phyloP scores from a whole-genome alignment of 78 protist genomes.

The Isochrysis galbana region DNA sequence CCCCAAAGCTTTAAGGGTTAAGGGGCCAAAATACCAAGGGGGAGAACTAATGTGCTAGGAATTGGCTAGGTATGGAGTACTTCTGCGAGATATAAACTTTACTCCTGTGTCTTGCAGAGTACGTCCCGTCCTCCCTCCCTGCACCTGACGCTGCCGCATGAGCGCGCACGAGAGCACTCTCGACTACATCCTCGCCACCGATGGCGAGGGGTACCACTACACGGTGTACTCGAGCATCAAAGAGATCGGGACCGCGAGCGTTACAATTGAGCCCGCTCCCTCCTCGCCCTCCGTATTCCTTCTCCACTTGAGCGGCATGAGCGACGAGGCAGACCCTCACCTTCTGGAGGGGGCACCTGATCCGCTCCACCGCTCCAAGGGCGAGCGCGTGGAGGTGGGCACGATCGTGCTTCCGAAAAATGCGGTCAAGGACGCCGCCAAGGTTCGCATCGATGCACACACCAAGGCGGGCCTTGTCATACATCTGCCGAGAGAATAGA shows the following conservation, averaged over 20 bases:
- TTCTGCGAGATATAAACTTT: too few species aligned
- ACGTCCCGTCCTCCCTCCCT: too few species aligned
- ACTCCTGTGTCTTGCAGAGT: too few species aligned
- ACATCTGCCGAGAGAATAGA: neutral
- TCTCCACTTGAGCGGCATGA: neutral
- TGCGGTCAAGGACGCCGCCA: neutral
- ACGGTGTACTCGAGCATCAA: neutral
- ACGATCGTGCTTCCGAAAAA: neutral
- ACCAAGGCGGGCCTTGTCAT: neutral
- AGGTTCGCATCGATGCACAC: neutral
- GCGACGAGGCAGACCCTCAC: neutral
- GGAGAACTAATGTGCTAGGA: too few species aligned
- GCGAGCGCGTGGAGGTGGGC: neutral
- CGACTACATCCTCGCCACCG: neutral
- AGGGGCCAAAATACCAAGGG: too few species aligned
- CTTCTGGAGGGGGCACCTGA: neutral
- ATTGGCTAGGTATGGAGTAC: too few species aligned
- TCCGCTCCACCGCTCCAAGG: neutral
- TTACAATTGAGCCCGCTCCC: neutral
- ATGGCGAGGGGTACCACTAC: neutral
- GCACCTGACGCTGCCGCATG: too few species aligned
- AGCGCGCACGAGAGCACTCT: neutral
- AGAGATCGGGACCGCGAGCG: neutral
- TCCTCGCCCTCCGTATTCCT: neutral
- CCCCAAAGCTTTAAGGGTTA: too few species aligned